A percentile compares a stretch with the other conserved stretches of the same genome.
Evolutionary conservation across 768 basidiomycete genomes (phyloP).

Genomic region (Agrocybe praecox): DNA sequence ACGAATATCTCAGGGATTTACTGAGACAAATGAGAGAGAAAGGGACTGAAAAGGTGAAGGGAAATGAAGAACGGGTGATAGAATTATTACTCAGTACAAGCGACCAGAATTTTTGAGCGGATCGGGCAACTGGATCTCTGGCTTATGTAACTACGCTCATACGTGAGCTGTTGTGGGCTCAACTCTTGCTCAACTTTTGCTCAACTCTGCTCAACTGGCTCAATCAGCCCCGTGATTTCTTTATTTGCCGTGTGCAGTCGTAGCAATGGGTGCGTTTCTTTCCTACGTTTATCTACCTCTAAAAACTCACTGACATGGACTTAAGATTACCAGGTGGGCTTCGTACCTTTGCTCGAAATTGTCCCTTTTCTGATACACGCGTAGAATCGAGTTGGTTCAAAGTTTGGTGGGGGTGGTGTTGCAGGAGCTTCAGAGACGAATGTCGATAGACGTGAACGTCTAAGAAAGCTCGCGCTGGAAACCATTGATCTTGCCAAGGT

Average conservation of each 20-base stretch:
- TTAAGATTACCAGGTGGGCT: constrained; percentile 70
- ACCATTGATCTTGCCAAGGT: constrained; percentile 98
- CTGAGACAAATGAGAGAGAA: neutral
- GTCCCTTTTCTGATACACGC: constrained; percentile 3
- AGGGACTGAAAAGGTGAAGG: neutral
- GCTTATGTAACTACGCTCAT: constrained; percentile 18
- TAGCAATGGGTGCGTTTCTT: constrained; percentile 37
- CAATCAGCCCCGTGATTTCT: neutral
- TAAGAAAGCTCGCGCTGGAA: constrained; percentile 93
- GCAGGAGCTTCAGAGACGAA: constrained; percentile 95
- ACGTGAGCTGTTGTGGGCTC: no score
- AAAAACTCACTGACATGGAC: neutral
- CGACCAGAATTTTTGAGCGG: constrained; percentile 26
- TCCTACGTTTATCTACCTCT: neutral
- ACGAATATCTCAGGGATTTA: neutral
- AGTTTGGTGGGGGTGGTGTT: constrained; percentile 95
- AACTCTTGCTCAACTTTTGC: no score
- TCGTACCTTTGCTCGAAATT: neutral
- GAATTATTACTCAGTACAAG: neutral
- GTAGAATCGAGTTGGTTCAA: constrained; percentile 95
- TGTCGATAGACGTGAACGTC: constrained; percentile 91
- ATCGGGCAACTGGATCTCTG: constrained; percentile 24
- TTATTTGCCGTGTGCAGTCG: neutral
- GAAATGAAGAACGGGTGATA: neutral
- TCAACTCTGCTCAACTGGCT: no score